A percentile compares a stretch with the other conserved stretches of the same genome.
These are phyloP conservation scores for Hippophae gyantsensis DNA, from an alignment of 306 rosid species.

Conservation along the genomic window DNA sequence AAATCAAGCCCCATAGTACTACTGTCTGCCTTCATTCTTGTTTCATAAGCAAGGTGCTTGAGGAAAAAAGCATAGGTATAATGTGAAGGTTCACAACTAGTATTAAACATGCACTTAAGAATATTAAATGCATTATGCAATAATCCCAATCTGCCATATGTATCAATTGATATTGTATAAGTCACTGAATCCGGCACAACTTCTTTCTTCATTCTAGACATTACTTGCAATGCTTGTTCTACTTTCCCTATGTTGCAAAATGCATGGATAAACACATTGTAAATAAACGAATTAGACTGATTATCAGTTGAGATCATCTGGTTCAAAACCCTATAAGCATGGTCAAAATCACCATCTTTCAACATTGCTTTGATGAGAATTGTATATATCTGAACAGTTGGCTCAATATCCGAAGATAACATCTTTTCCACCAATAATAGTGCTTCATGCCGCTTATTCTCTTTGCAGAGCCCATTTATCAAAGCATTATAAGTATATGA, in stretches of 20 bases:
- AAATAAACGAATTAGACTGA: constrained; percentile 53
- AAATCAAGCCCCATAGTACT: constrained; percentile 19
- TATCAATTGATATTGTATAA: constrained; percentile 45
- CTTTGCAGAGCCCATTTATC: constrained; percentile 66
- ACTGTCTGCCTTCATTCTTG: constrained; percentile 15
- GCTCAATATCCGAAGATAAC: constrained; percentile 41
- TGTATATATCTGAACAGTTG: constrained; percentile 49
- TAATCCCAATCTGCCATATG: constrained; percentile 52
- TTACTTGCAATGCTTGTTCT: constrained; percentile 53
- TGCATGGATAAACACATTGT: constrained; percentile 61
- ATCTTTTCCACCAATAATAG: constrained; percentile 41
- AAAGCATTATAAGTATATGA: constrained; percentile 50
- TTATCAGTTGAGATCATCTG: constrained; percentile 52
- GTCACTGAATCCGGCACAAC: constrained; percentile 47
- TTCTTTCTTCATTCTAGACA: constrained; percentile 49
- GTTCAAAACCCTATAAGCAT: constrained; percentile 34
- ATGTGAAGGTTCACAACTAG: constrained; percentile 59
- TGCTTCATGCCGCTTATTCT: constrained; percentile 46
- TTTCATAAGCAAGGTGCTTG: constrained; percentile 48
- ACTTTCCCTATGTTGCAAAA: constrained; percentile 61
- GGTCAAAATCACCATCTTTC: constrained; percentile 45
- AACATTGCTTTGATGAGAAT: constrained; percentile 46
- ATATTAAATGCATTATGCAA: constrained; percentile 56
- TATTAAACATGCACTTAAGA: constrained; percentile 50
- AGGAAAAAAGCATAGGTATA: constrained; percentile 46